Base-by-base conservation (phyloP, 371 early-diverging fungal species). In the Paraphysoderma sedebokerense region DNA sequence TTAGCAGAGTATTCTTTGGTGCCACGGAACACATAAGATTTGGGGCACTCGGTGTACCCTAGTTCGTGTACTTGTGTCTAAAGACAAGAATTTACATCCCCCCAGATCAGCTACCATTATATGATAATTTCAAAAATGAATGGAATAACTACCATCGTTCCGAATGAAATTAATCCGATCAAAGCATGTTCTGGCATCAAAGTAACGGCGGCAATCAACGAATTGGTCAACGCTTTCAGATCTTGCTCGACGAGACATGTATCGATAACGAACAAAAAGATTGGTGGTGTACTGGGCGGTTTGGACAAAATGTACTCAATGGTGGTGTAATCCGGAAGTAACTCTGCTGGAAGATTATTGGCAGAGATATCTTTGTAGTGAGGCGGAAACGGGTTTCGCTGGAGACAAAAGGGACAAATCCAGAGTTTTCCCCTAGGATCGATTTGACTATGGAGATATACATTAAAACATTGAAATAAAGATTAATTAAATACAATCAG, bases 391-490 rank as follows among this genome's bases (percentile, higher is more conserved):
- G 81, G 81, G 67, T 98, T 99, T 52, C 96, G 85, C 59, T 85
- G 83, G 53, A 92, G 66, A 59, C 99, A 99, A 68, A 99, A 97
- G 7, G 96, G 87, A 63, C 99, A 99, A 52, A 89, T 90, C 99
- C 99, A 99, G 40, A 95, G 74, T 64, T 88, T 88, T 46, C 80
- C 83, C 34, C 86, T 82, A 40, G 87, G 87, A 58, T 98, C 93
- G 44, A 95, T 79, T 67, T 92, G 89, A 58, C 87, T 88, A 47
- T n/a, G 27, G 17, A 47, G 15, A 31, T 27, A 46, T 22, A 44
- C 30, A 24, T 15, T 17, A 42, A 44, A 26, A 17, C 13, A 38
- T 35, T 13, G 31, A 28, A n/a, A n/a, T n/a, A n/a, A n/a, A n/a
- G n/a, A n/a, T n/a, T 15, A 27, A 8, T 19, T 30, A 37, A 27